Percentiles rank a stretch among this genome's conserved stretches.
These are phyloP conservation scores for Fragaria nilgerrensis DNA, from an alignment of 306 rosid species.

Conservation along the genomic window DNA sequence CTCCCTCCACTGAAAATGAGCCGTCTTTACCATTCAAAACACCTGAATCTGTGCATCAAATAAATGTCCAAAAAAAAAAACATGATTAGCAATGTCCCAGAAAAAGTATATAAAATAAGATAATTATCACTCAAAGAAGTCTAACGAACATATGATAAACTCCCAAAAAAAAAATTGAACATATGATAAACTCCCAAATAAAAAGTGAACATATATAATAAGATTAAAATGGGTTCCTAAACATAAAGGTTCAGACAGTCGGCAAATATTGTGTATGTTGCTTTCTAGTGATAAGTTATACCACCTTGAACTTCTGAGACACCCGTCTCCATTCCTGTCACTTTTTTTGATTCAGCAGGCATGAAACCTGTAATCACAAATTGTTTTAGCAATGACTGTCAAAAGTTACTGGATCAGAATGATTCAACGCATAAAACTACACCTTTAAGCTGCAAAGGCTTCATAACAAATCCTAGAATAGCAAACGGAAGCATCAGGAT, in stretches of 20 bases:
- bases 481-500: constrained; percentile 80
- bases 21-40: constrained; percentile 40
- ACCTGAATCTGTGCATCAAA: constrained; percentile 31
- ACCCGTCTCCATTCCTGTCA: constrained; percentile 31
- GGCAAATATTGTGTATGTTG: not conserved
- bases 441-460: constrained; percentile 86
- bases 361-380: constrained; percentile 49
- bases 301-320: constrained; percentile 52
- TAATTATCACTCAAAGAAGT: not conserved
- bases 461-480: constrained; percentile 60
- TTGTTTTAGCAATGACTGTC: constrained; percentile 22
- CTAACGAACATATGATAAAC: not conserved
- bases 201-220: not conserved
- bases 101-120: not conserved
- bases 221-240: not conserved
- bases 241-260: not conserved
- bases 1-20: constrained; percentile 31
- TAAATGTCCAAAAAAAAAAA: not conserved
- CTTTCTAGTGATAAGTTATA: constrained; percentile 11
- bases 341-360: constrained; percentile 39
- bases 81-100: constrained; percentile 28
- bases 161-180: not conserved
- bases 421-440: constrained; percentile 19
- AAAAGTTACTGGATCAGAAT: constrained; percentile 15
- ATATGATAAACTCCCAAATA: not conserved